Base-by-base conservation (phyloP, 805 yeast species). In the Wickerhamomyces canadensis region DNA sequence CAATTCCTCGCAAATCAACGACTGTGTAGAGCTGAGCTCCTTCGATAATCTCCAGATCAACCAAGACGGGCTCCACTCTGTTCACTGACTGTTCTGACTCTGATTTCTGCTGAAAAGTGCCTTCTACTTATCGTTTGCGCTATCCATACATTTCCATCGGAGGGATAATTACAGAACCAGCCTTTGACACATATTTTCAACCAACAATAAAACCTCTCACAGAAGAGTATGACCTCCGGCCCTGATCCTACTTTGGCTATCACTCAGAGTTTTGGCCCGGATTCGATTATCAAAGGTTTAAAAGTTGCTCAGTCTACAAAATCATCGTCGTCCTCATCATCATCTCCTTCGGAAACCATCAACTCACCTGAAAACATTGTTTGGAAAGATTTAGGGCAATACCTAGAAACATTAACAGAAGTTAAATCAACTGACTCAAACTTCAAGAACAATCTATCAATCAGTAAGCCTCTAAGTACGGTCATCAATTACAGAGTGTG, bases 401-500 rank as follows among this genome's bases (percentile, higher is more conserved):
- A 54, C 37, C 42, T 58, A 16, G 63, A 58, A 27, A 40, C 44
- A 3, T 34, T 57, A n/a, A 41, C 41, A 3, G 55, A 49, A 23
- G 19, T 34, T 19, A 35, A 33, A 10, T 18, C 23, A 4, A 31
- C 33, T 4, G 23, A 40, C 2, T 40, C 51, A 8, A 37, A 34
- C 14, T 47, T 48, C 35, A 52, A 51, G 40, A 46, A 52, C 37
- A 44, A 47, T 18, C 28, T 52, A 5, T 41, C 43, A 10, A 38
- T 44, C 8, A 42, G 42, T 6, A 58, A 57, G 33, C 74, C 75
- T 4, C 52, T 73, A 17, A 51, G 51, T 12, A 56, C 57, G 11
- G 64, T 67, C 1, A 32, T 70, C 5, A 61, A 61, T 22, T 73
- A 72, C 43, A 54, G 73, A 27, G 64, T 70, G 33, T 73, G 79